These are phyloP conservation scores for Straminergon stramineum DNA, from an alignment of 225 moss, liverwort and hornwort genomes.

Conservation along the genomic window DNA sequence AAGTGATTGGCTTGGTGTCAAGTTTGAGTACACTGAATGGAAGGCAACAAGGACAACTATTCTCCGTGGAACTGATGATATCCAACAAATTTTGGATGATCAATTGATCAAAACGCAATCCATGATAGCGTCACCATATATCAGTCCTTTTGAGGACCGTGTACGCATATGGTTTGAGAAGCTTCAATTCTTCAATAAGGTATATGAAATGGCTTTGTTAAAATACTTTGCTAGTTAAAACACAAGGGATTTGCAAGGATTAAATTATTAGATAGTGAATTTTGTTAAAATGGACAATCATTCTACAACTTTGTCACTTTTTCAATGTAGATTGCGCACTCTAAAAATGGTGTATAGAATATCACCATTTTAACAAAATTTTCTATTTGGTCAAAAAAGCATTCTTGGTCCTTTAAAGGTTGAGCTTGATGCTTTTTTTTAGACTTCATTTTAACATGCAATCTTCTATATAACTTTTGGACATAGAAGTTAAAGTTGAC, in stretches of 20 bases:
- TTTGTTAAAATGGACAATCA: too few relatives aligned
- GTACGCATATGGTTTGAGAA: conserved; percentile 64
- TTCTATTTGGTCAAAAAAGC: not conserved
- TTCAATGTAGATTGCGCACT: too few relatives aligned
- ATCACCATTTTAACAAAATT: too few relatives aligned
- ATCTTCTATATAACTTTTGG: too few relatives aligned
- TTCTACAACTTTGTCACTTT: too few relatives aligned
- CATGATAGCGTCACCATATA: conserved; percentile 64
- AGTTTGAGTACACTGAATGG: conserved; percentile 50
- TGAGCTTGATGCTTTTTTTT: not conserved
- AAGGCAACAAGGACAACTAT: conserved; percentile 49
- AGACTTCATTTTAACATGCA: not conserved
- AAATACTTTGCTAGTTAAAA: not conserved
- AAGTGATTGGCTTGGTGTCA: conserved; percentile 52
- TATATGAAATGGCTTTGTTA: not conserved
- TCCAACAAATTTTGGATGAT: conserved; percentile 63
- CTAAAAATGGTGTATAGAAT: too few relatives aligned
- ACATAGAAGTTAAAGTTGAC: too few relatives aligned
- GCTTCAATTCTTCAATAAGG: conserved; percentile 60
- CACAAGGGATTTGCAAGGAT: too few relatives aligned
- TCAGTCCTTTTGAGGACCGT: conserved; percentile 72
- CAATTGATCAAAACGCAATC: conserved; percentile 68
- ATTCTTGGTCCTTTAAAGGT: not conserved
- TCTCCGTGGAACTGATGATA: conserved; percentile 61
- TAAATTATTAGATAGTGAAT: not conserved